Evolutionary conservation across 352 stramenopile genomes (phyloP).

Genomic region (Globisporangium rhizosaccharum): DNA sequence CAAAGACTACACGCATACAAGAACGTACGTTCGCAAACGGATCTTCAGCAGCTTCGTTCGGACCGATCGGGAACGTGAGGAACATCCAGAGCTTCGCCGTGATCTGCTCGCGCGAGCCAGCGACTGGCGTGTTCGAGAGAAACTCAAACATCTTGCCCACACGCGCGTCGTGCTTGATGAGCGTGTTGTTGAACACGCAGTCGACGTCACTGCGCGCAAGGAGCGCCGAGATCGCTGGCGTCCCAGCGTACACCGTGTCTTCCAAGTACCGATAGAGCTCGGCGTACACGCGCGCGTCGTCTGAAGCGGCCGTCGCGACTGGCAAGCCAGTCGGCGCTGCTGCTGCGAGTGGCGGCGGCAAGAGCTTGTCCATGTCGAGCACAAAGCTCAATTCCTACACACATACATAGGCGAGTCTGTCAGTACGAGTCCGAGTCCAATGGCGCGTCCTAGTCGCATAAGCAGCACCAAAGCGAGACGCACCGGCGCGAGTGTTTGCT

Average conservation of each 20-base stretch:
- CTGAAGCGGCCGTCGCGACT: not conserved
- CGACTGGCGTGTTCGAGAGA: constrained; percentile 6
- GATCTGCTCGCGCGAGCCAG: not conserved
- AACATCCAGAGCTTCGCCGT: not conserved
- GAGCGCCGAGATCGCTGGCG: not conserved
- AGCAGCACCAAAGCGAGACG: not conserved
- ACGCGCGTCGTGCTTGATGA: not conserved
- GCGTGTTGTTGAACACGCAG: constrained; percentile 9
- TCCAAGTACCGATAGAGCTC: constrained; percentile 4
- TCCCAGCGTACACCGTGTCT: constrained; percentile 2
- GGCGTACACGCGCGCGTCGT: constrained; percentile 1
- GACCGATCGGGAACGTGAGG: not conserved
- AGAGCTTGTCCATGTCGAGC: not conserved
- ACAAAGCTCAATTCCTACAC: too few relatives aligned
- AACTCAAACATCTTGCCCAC: constrained; percentile 5
- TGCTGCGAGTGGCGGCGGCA: not conserved
- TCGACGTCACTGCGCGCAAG: not conserved
- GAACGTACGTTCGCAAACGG: not conserved
- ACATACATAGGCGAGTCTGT: too few relatives aligned
- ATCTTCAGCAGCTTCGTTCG: not conserved
- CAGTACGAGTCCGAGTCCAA: too few relatives aligned
- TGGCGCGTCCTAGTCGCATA: too few relatives aligned
- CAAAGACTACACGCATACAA: not conserved
- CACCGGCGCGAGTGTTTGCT: not conserved
- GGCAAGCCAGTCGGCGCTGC: not conserved